Conservation (phyloP, 148 eudicot genomes). For the Amaranthus cruentus region DNA sequence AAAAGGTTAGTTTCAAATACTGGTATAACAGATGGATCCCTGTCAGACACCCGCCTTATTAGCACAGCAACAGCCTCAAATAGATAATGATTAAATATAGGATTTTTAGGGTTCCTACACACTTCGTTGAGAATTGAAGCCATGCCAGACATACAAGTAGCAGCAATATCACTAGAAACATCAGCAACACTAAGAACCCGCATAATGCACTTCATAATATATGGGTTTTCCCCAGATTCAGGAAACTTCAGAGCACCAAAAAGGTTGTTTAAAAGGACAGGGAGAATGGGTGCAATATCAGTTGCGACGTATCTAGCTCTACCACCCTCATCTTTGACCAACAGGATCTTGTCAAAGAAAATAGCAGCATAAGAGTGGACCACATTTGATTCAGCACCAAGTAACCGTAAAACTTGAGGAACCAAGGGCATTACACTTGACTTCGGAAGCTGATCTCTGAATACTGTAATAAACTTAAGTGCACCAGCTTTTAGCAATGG, state of each 20-base stretch:
- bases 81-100: constrained; percentile 77
- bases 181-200: constrained; percentile 92
- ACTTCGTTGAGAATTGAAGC: constrained; percentile 68
- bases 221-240: constrained; percentile 95
- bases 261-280: constrained; percentile 64
- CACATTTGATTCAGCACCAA: constrained; percentile 77
- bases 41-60: constrained; percentile 71
- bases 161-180: constrained; percentile 64
- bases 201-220: constrained; percentile 96
- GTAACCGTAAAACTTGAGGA: constrained; percentile 73
- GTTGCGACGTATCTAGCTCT: constrained; percentile 61
- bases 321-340: constrained; percentile 80
- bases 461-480: constrained; percentile 79
- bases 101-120: constrained; percentile 87
- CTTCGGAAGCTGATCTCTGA: constrained; percentile 75
- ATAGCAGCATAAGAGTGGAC: constrained; percentile 93
- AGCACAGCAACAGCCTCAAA: constrained; percentile 90
- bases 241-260: constrained; percentile 72
- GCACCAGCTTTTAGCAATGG: constrained; percentile 92
- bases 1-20: constrained; percentile 72
- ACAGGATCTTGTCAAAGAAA: constrained; percentile 81
- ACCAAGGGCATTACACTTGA: constrained; percentile 63
- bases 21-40: constrained; percentile 60
- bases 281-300: constrained; percentile 62
- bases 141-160: constrained; percentile 63